phyloP scores from a whole-genome alignment of 169 alveolate species.

The Eimeria falciformis region DNA sequence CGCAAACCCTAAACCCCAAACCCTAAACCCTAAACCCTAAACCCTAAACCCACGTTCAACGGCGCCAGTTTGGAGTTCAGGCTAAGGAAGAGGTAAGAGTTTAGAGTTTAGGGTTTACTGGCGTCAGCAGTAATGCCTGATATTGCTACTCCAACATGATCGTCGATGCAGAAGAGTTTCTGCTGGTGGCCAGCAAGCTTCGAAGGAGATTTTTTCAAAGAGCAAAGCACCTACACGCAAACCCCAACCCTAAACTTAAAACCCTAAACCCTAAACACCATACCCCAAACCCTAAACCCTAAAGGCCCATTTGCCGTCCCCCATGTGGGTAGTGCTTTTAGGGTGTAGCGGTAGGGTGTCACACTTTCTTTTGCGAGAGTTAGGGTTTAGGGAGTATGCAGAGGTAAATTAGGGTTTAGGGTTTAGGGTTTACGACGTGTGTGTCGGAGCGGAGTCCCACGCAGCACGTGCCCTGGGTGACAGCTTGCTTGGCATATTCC shows the following conservation, averaged over 20 bases:
- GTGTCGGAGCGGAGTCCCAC: slow-evolving; percentile 78
- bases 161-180: slow-evolving; percentile 96
- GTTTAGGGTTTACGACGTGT: slow-evolving; percentile 71
- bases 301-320: too few relatives aligned
- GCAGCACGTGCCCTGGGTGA: slow-evolving; percentile 80
- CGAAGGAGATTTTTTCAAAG: slow-evolving; percentile 90
- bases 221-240: slow-evolving; percentile 85
- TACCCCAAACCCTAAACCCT: slow-evolving; percentile 18
- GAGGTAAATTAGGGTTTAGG: slow-evolving; percentile 27
- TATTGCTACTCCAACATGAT: slow-evolving; percentile 97
- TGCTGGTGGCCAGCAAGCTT: slow-evolving; percentile 96
- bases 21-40: slow-evolving; percentile 41
- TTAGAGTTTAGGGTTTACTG: slow-evolving; percentile 81
- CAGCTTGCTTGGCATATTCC: slow-evolving; percentile 79
- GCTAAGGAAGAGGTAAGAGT: too few relatives aligned
- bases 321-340: too few relatives aligned
- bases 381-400: neutral
- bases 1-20: slow-evolving; percentile 23
- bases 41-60: neutral
- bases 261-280: slow-evolving; percentile 47
- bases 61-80: too few relatives aligned
- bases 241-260: neutral
- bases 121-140: slow-evolving; percentile 99
- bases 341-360: too few relatives aligned
- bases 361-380: too few relatives aligned